Evolutionary conservation across 2,329 filamentous ascomycete species (phyloP), one percentile per base, ranked within the genome.

Genomic region (Clonostachys rosea): DNA sequence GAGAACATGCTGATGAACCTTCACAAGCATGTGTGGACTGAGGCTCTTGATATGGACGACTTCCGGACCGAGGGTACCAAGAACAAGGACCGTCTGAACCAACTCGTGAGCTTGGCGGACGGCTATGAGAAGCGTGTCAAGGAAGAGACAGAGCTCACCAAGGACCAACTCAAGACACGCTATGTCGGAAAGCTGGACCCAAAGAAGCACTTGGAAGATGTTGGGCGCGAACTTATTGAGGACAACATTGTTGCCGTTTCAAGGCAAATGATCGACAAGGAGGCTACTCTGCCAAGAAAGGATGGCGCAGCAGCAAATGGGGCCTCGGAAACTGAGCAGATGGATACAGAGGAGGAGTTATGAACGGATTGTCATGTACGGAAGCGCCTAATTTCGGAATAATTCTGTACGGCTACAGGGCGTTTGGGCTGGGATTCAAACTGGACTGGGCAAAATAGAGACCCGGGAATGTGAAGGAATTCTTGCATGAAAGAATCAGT

Each of bases 1-100:
- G 95, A 99, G 77, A 97, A 96, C 70, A 99, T 99, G 94, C 71
- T 99, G 60, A 99, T 99, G 95, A 99, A 99, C 66, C 75, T 99
- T 55, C 94, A 99, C 80, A 99, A 99, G 78, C 94, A 97, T 58
- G 91, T 96, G 41, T 99, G 94, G 94, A 99, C 95, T 1, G 94
- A 99, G 68, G 94, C 92, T 6, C 70, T 99, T 54, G 84, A 96
- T 65, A 97, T 99, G 91, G 89, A 92, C 51, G 91, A 97, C 68
- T 99, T 99, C 78, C 81, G 85, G 54, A 74, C 82, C 48, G 92
- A 97, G 64, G 89, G 85, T 47, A 76, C 84, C 54, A 83, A 87
- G 65, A 99, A 96, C 66, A 89, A 91, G 65, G 91, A 95, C 47
- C 82, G 86, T 53, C 79, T 99, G 68, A 81, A 96, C 74, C 84